Conservation (phyloP, 148 eudicot species). For the Arctostaphylos glauca region DNA sequence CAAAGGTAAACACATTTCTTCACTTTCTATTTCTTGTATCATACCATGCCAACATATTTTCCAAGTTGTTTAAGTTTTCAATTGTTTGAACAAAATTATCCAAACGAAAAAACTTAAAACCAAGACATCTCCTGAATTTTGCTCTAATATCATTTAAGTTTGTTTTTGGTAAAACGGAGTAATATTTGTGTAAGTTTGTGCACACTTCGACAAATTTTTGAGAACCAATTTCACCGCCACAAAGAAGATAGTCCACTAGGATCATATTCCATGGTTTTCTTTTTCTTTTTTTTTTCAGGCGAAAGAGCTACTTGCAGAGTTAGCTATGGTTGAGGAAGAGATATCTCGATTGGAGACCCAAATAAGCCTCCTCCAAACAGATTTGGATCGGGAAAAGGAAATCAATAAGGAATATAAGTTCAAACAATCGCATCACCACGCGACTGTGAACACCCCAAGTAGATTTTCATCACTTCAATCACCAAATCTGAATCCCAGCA, state of each 20-base stretch:
- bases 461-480: conserved; percentile 9
- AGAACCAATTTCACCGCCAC: too few relatives aligned
- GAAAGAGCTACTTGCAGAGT: conserved; percentile 63
- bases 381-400: conserved; percentile 52
- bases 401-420: conserved; percentile 31
- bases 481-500: conserved; percentile 1
- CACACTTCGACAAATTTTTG: too few relatives aligned
- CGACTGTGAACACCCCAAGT: not conserved
- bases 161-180: too few relatives aligned
- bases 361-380: conserved; percentile 49
- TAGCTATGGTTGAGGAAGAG: conserved; percentile 74
- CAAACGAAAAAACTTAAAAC: too few relatives aligned
- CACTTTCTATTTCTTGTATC: not conserved
- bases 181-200: too few relatives aligned
- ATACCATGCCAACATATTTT: not conserved
- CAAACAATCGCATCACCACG: conserved; percentile 14
- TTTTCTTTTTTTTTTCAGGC: conserved; percentile 44
- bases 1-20: conserved; percentile 39
- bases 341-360: conserved; percentile 67
- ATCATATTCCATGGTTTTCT: too few relatives aligned
- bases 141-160: too few relatives aligned
- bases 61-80: too few relatives aligned
- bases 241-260: too few relatives aligned
- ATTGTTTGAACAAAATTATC: too few relatives aligned
- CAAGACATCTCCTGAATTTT: too few relatives aligned